phyloP scores from a whole-genome alignment of 805 yeast species.

The Metschnikowia proteae region DNA sequence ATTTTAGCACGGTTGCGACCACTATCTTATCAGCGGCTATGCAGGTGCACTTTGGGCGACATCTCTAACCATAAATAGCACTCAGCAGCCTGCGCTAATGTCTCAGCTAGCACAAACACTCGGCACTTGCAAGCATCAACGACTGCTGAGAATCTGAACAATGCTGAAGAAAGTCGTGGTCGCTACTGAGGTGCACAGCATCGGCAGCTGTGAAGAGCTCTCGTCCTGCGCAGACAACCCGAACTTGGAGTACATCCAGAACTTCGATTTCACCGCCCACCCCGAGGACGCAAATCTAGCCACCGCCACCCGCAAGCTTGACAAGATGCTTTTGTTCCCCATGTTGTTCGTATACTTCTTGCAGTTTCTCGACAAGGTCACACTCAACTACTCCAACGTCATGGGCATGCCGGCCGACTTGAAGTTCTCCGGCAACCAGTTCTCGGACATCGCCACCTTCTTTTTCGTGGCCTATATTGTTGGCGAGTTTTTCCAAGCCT shows the following conservation, averaged over 20 bases:
- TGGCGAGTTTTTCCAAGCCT: constrained; percentile 17
- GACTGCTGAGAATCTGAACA: too few relatives aligned
- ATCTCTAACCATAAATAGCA: too few relatives aligned
- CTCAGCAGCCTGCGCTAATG: too few relatives aligned
- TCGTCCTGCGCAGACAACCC: constrained; percentile 6
- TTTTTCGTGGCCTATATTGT: constrained; percentile 17
- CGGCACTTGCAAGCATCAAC: too few relatives aligned
- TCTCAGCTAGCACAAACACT: too few relatives aligned
- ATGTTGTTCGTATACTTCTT: constrained; percentile 14
- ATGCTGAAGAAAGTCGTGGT: background rate
- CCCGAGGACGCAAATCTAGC: constrained; percentile 14
- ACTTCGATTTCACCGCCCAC: constrained; percentile 17
- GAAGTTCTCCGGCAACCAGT: constrained; percentile 15
- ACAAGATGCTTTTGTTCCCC: constrained; percentile 15
- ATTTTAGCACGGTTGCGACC: constrained; percentile 4
- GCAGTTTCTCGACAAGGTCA: constrained; percentile 18
- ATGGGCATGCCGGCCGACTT: constrained; percentile 17
- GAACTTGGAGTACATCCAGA: constrained; percentile 14
- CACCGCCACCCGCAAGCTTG: constrained; percentile 13
- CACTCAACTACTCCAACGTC: constrained; percentile 17
- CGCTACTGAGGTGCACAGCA: constrained; percentile 3
- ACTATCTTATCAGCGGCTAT: background rate
- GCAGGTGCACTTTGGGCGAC: background rate
- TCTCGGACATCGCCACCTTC: constrained; percentile 16
- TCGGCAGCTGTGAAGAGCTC: constrained; percentile 2